phyloP scores from a whole-genome alignment of 1,139 yeast genomes.

The Kurtzmaniella quercitrusa region DNA sequence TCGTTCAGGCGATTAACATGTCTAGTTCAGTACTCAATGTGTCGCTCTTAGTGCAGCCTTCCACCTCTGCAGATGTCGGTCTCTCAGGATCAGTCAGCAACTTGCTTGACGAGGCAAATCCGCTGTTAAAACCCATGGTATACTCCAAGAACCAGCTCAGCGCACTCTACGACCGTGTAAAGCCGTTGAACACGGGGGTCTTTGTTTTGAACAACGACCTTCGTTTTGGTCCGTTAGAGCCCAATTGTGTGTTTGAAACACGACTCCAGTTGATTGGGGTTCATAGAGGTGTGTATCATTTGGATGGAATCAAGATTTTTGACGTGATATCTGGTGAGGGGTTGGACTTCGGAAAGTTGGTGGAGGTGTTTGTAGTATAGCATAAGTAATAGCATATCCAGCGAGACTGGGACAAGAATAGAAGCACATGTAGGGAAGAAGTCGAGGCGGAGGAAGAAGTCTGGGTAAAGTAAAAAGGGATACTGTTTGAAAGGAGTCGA shows the following conservation, averaged over 20 bases:
- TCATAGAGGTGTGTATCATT: conserved; percentile 58
- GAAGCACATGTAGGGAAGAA: too few relatives aligned
- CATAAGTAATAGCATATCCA: not conserved
- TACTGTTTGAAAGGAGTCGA: too few relatives aligned
- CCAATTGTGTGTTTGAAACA: conserved; percentile 61
- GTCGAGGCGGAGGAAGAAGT: too few relatives aligned
- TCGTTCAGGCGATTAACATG: conserved; percentile 62
- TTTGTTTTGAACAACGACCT: conserved; percentile 64
- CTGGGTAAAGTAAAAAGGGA: too few relatives aligned
- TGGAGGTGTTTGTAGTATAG: conserved; percentile 61
- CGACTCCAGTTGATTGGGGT: conserved; percentile 58
- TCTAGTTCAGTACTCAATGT: conserved; percentile 44
- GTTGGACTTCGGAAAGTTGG: conserved; percentile 64
- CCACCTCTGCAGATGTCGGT: conserved; percentile 10
- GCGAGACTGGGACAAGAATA: not conserved
- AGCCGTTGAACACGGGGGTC: conserved; percentile 42
- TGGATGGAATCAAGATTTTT: conserved; percentile 61
- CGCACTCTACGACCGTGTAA: conserved; percentile 32
- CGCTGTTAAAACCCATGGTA: conserved; percentile 10
- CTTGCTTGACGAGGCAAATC: not conserved
- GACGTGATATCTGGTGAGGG: conserved; percentile 67
- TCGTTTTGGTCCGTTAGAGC: conserved; percentile 58
- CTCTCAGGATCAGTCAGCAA: conserved; percentile 9
- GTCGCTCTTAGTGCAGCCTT: conserved; percentile 31
- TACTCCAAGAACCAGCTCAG: conserved; percentile 23